phyloP scores from a whole-genome alignment of 192 early-diverging fungal species.

The Chytriomyces sp. region DNA sequence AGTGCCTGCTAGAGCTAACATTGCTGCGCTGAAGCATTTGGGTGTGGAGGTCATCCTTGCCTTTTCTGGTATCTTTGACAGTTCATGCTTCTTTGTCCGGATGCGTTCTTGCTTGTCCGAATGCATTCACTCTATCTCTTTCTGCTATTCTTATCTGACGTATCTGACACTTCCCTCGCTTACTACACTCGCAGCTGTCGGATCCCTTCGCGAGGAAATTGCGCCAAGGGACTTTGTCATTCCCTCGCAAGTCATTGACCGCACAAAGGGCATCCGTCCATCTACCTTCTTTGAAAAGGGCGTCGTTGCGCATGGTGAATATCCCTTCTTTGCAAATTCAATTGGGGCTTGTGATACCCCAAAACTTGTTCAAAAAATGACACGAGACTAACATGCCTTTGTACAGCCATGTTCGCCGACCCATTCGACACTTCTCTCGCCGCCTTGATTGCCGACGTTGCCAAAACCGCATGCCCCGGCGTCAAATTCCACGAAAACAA shows the following conservation, averaged over 20 bases:
- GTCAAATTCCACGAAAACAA: constrained; percentile 79
- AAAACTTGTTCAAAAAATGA: not conserved
- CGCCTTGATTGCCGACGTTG: constrained; percentile 68
- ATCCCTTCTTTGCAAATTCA: not conserved
- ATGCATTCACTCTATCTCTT: too few relatives aligned
- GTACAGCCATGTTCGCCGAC: constrained; percentile 76
- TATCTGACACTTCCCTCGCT: too few relatives aligned
- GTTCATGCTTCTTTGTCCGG: too few relatives aligned
- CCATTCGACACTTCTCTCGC: constrained; percentile 84
- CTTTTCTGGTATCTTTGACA: constrained; percentile 66
- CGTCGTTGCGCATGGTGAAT: constrained; percentile 80
- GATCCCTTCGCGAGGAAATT: constrained; percentile 93
- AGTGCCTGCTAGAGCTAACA: constrained; percentile 92
- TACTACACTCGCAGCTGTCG: constrained; percentile 68
- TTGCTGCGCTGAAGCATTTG: constrained; percentile 93
- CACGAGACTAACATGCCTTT: too few relatives aligned
- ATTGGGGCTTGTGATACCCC: not conserved
- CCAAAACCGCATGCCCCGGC: constrained; percentile 43
- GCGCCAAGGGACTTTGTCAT: constrained; percentile 93
- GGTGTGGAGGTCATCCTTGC: constrained; percentile 93
- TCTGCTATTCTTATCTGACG: too few relatives aligned
- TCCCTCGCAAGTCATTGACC: constrained; percentile 93
- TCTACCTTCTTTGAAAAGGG: constrained; percentile 96
- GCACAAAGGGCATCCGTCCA: constrained; percentile 95
- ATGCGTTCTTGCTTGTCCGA: too few relatives aligned